These are phyloP conservation scores for Pleurotus giganteus DNA, from an alignment of 768 basidiomycete species.

Conservation along the genomic window DNA sequence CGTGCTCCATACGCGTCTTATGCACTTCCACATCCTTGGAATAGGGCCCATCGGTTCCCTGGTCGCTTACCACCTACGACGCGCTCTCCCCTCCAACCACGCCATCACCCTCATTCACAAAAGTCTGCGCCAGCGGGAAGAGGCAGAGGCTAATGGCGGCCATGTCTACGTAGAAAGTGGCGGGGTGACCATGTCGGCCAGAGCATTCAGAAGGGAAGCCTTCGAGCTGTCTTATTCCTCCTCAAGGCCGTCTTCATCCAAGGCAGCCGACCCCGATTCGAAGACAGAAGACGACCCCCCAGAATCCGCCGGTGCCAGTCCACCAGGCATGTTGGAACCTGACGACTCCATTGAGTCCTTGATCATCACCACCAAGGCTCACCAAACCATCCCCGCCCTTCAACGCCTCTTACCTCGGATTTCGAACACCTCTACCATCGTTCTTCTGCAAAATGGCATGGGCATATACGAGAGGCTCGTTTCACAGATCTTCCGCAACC, in stretches of 20 bases:
- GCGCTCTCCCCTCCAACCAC: slow-evolving; percentile 46
- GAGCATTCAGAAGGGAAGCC: slow-evolving; percentile 50
- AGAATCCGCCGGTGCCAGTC: slow-evolving; percentile 11
- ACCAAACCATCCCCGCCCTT: slow-evolving; percentile 58
- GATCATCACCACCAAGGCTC: slow-evolving; percentile 80
- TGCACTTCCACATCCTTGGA: slow-evolving; percentile 78
- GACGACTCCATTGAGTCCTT: slow-evolving; percentile 63
- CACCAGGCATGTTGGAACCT: slow-evolving; percentile 10
- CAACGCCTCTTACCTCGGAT: slow-evolving; percentile 60
- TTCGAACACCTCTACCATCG: slow-evolving; percentile 68
- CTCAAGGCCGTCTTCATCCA: not conserved
- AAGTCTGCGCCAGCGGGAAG: slow-evolving; percentile 33
- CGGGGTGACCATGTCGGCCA: slow-evolving; percentile 39
- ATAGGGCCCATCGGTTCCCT: slow-evolving; percentile 83
- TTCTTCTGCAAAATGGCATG: slow-evolving; percentile 94
- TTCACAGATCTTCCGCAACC: slow-evolving; percentile 66
- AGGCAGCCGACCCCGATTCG: not conserved
- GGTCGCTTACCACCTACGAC: slow-evolving; percentile 75
- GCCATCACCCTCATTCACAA: slow-evolving; percentile 73
- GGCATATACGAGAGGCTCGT: slow-evolving; percentile 78
- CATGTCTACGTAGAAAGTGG: slow-evolving; percentile 46
- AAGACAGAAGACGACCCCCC: not conserved
- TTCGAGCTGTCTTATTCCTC: slow-evolving; percentile 27
- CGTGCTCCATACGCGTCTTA: slow-evolving; percentile 20
- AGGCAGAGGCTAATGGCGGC: slow-evolving; percentile 29